Percentiles rank a stretch among this genome's conserved stretches.
Conservation (phyloP, 257 asterid genomes). For the Gentiana straminea region DNA sequence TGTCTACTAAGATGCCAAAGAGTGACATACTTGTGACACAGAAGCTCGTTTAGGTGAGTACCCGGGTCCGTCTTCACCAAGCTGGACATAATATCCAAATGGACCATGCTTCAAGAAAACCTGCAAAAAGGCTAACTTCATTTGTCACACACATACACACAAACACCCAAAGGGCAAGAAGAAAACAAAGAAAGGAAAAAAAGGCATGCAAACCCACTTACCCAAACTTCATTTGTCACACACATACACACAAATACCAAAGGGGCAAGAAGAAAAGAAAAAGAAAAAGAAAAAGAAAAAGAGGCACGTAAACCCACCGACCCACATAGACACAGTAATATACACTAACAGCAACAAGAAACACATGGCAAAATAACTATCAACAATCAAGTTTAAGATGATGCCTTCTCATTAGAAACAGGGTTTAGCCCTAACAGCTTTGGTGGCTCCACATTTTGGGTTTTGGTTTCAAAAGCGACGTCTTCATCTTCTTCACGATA, state of each 20-base stretch:
- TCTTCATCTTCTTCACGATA: conserved; percentile 71
- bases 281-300: no score
- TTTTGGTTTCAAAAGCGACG: conserved; percentile 19
- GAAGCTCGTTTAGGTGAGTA: conserved; percentile 76
- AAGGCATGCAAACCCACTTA: conserved; percentile 7
- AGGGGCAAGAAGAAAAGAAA: no score
- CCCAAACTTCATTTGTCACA: no score
- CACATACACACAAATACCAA: no score
- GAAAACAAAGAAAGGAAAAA: neutral
- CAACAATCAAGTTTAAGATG: conserved; percentile 4
- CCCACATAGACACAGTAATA: conserved; percentile 1
- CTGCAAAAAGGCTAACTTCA: conserved; percentile 15
- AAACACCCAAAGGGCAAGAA: neutral
- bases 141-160: conserved; percentile 5
- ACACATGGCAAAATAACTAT: neutral
- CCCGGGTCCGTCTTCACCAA: conserved; percentile 89
- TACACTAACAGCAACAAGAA: neutral
- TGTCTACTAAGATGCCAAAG: neutral
- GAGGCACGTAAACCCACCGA: no score
- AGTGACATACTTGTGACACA: conserved; percentile 36
- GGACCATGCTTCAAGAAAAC: conserved; percentile 83
- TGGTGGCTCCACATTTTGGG: conserved; percentile 43
- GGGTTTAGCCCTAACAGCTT: conserved; percentile 71
- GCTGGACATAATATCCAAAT: conserved; percentile 80
- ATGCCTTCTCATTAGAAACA: conserved; percentile 66